These are phyloP conservation scores for Schizophyllum amplum DNA, from an alignment of 1,284 basidiomycete genomes.

Conservation along the genomic window DNA sequence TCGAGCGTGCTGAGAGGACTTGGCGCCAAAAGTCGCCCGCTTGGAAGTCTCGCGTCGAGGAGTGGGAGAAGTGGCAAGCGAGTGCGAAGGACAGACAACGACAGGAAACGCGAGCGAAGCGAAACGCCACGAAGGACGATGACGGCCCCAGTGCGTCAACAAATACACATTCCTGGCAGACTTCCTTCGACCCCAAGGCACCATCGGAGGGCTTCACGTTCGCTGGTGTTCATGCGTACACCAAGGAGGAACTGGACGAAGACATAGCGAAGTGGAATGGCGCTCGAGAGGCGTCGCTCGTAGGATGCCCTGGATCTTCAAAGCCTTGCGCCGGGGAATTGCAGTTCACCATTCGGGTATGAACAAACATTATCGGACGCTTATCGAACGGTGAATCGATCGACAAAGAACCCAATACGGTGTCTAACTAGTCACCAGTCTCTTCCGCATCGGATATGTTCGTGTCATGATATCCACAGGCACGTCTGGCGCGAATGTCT, in stretches of 20 bases:
- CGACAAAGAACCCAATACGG: background rate
- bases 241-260: constrained; percentile 37
- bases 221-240: constrained; percentile 35
- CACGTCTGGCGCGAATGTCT: constrained; percentile 13
- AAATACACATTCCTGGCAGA: constrained; percentile 34
- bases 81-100: constrained; percentile 37
- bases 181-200: constrained; percentile 47
- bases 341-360: constrained; percentile 66
- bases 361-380: constrained; percentile 49
- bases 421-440: constrained; percentile 22
- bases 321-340: constrained; percentile 48
- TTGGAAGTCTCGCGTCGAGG: constrained; percentile 43
- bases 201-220: constrained; percentile 56
- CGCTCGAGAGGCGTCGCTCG: constrained; percentile 24
- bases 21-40: constrained; percentile 42
- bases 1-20: constrained; percentile 34
- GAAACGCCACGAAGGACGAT: constrained; percentile 30
- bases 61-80: constrained; percentile 43
- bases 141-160: constrained; percentile 22
- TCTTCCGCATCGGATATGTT: constrained; percentile 54
- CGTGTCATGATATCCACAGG: constrained; percentile 61
- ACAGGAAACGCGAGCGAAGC: constrained; percentile 24
- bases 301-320: constrained; percentile 30
- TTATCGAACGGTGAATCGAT: constrained; percentile 47
- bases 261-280: constrained; percentile 35